Percentiles rank a stretch among this genome's conserved stretches.
These are phyloP conservation scores for Chenopodium quinoa DNA, from an alignment of 148 eudicot species.

Conservation along the genomic window DNA sequence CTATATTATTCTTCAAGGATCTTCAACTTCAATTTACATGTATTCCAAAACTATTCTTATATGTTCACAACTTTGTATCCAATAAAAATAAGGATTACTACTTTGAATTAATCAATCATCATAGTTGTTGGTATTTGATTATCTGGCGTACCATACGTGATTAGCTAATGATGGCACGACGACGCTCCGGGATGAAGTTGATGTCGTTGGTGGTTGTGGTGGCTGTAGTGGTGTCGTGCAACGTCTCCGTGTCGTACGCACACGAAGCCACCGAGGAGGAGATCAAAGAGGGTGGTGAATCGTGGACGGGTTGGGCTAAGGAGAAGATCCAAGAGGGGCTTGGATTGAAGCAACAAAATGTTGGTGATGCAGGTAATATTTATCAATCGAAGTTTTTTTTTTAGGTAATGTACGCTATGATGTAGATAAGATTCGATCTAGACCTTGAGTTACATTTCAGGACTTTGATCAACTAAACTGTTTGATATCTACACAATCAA, in stretches of 20 bases:
- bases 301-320: constrained; percentile 14
- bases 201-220: not conserved
- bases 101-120: too few relatives aligned
- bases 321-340: constrained; percentile 27
- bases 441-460: too few relatives aligned
- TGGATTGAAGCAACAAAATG: constrained; percentile 15
- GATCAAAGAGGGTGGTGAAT: not conserved
- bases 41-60: too few relatives aligned
- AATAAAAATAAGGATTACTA: too few relatives aligned
- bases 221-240: not conserved
- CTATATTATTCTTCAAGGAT: too few relatives aligned
- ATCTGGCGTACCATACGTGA: not conserved
- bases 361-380: not conserved
- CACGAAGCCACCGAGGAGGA: not conserved
- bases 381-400: too few relatives aligned
- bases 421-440: too few relatives aligned
- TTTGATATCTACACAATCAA: too few relatives aligned
- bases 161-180: constrained; percentile 2
- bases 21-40: too few relatives aligned
- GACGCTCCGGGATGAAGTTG: not conserved
- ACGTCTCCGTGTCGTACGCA: not conserved
- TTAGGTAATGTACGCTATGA: not conserved
- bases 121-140: too few relatives aligned
- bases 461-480: too few relatives aligned
- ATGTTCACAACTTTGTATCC: too few relatives aligned